Conservation (phyloP, 2,329 filamentous ascomycete genomes). For the Didymella sp. region DNA sequence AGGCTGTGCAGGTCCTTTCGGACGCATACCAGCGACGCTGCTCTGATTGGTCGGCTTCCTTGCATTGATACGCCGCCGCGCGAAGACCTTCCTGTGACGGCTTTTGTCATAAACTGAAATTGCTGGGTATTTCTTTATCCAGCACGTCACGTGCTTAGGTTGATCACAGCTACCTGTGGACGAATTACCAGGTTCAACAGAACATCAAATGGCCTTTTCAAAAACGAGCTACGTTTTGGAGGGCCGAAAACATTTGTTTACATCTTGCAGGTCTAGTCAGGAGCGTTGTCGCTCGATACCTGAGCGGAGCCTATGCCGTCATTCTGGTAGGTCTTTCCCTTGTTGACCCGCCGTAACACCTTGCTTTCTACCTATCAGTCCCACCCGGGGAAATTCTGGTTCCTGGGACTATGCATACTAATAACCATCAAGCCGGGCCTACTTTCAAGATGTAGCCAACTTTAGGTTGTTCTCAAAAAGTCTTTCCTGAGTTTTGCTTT, state of each 20-base stretch:
- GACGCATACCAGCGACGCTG: not conserved
- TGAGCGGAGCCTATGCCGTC: constrained; percentile 16
- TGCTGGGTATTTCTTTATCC: not conserved
- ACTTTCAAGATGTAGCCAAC: not conserved
- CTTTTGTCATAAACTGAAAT: not conserved
- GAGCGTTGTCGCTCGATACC: not conserved
- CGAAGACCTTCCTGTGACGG: not conserved
- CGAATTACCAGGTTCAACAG: not conserved
- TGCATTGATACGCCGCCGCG: constrained; percentile 2
- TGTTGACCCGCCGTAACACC: constrained; percentile 14
- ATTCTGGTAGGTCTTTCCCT: constrained; percentile 1
- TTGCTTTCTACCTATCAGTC: constrained; percentile 6
- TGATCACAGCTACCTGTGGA: too few species aligned
- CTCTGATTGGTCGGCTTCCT: constrained; percentile 8
- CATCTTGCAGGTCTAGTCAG: constrained; percentile 1
- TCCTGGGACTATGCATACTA: constrained; percentile 5
- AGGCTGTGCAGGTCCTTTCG: constrained; percentile 15
- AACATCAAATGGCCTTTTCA: not conserved
- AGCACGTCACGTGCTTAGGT: not conserved
- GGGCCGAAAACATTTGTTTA: not conserved
- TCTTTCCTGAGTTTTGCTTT: not conserved
- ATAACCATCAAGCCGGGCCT: not conserved
- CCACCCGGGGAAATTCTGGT: not conserved
- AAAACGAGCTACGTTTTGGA: not conserved
- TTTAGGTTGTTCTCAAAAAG: not conserved